A percentile compares a stretch with the other conserved stretches of the same genome.
phyloP scores from a whole-genome alignment of 495 filamentous ascomycete genomes.

The Trichoderma parareesei region DNA sequence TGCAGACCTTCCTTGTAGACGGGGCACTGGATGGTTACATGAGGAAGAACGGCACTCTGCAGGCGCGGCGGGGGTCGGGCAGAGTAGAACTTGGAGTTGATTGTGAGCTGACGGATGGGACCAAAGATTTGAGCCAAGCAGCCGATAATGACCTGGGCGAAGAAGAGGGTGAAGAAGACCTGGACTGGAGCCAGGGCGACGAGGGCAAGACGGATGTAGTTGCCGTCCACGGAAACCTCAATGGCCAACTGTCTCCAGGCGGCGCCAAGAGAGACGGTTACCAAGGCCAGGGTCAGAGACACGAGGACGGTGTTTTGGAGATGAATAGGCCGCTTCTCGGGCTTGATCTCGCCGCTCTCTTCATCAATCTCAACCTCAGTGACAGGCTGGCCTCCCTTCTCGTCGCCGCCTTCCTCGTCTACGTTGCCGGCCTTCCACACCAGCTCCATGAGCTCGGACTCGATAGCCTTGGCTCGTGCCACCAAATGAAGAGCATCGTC shows the following conservation, averaged over 20 bases:
- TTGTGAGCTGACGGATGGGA: conserved; percentile 59
- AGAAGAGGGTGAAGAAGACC: conserved; percentile 74
- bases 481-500: conserved; percentile 65
- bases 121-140: conserved; percentile 68
- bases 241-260: conserved; percentile 60
- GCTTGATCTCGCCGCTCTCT: conserved; percentile 57
- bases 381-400: conserved; percentile 35
- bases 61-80: conserved; percentile 53
- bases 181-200: conserved; percentile 58
- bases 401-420: conserved; percentile 36
- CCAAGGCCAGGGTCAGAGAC: conserved; percentile 51
- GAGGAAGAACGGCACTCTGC: conserved; percentile 45
- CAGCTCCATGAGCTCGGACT: conserved; percentile 64
- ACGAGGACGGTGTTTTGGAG: conserved; percentile 61
- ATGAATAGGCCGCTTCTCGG: conserved; percentile 56
- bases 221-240: conserved; percentile 56
- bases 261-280: conserved; percentile 55
- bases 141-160: conserved; percentile 65
- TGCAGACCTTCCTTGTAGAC: conserved; percentile 65
- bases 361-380: conserved; percentile 54
- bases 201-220: conserved; percentile 53
- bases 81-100: conserved; percentile 74
- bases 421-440: conserved; percentile 53
- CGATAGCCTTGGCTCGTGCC: conserved; percentile 55
- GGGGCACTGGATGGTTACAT: conserved; percentile 64